Evolutionary conservation across 805 yeast genomes (phyloP).

Genomic region (Komagataella mondaviorum): DNA sequence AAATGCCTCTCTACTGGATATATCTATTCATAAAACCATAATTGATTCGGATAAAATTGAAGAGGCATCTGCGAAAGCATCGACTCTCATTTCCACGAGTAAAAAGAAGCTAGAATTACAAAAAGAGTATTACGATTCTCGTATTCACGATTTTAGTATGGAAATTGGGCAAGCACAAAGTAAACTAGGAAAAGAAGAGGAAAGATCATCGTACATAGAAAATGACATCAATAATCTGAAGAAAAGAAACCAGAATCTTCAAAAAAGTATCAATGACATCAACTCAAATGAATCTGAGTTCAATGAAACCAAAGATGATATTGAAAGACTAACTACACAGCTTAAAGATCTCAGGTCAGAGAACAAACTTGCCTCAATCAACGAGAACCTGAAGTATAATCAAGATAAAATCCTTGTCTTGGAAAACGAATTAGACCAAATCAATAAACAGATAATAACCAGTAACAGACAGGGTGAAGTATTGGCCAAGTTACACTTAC

Average conservation of each 20-base stretch:
- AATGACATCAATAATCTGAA: conserved; percentile 24
- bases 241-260: conserved; percentile 22
- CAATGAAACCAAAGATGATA: conserved; percentile 26
- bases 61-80: neutral
- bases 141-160: neutral
- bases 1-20: neutral
- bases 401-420: conserved; percentile 21
- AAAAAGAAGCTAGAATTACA: neutral
- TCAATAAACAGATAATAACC: conserved; percentile 33
- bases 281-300: conserved; percentile 32
- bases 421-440: conserved; percentile 36
- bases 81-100: neutral
- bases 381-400: conserved; percentile 20
- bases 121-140: neutral
- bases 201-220: conserved; percentile 16
- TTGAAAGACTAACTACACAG: conserved; percentile 24
- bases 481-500: conserved; percentile 36
- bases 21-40: neutral
- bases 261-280: conserved; percentile 22
- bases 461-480: conserved; percentile 46
- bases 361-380: conserved; percentile 16
- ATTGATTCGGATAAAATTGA: neutral
- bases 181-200: neutral
- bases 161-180: neutral
- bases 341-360: conserved; percentile 16